Conservation (phyloP, 805 yeast genomes). For the Ogataea saltuana region DNA sequence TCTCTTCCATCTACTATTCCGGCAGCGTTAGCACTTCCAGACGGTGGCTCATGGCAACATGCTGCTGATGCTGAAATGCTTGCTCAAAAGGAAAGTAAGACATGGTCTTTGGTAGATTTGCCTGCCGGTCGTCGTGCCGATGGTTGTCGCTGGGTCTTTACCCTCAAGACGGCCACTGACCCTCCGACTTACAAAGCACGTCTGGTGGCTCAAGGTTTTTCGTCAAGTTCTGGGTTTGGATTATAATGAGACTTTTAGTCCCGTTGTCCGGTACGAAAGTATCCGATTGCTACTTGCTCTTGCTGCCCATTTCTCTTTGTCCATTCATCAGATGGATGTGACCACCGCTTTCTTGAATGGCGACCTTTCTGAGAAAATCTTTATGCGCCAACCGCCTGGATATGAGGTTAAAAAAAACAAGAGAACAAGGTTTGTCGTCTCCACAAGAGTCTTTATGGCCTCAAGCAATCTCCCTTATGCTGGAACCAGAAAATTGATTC, state of each 20-base stretch:
- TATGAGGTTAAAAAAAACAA: not conserved
- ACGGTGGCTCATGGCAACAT: not conserved
- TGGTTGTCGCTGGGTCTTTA: slow-evolving; percentile 6
- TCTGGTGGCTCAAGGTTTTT: not conserved
- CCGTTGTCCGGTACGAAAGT: not conserved
- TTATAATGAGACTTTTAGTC: not conserved
- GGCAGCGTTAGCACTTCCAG: not conserved
- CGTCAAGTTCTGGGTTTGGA: not conserved
- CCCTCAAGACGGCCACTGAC: not conserved
- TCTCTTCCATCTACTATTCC: not conserved
- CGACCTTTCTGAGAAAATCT: not conserved
- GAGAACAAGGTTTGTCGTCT: not conserved
- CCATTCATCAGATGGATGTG: not conserved
- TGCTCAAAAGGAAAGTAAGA: not conserved
- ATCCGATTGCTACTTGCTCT: not conserved
- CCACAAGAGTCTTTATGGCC: slow-evolving; percentile 1
- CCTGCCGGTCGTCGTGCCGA: not conserved
- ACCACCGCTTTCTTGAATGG: not conserved
- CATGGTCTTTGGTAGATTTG: not conserved
- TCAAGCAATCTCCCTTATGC: slow-evolving; percentile 6
- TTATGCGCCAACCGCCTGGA: not conserved
- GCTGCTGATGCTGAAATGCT: not conserved
- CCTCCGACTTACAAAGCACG: not conserved
- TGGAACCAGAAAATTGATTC: slow-evolving; percentile 5
- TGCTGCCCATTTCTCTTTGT: not conserved